Evolutionary conservation across 495 filamentous ascomycete species (phyloP).

Genomic region (Xylaria bambusicola): DNA sequence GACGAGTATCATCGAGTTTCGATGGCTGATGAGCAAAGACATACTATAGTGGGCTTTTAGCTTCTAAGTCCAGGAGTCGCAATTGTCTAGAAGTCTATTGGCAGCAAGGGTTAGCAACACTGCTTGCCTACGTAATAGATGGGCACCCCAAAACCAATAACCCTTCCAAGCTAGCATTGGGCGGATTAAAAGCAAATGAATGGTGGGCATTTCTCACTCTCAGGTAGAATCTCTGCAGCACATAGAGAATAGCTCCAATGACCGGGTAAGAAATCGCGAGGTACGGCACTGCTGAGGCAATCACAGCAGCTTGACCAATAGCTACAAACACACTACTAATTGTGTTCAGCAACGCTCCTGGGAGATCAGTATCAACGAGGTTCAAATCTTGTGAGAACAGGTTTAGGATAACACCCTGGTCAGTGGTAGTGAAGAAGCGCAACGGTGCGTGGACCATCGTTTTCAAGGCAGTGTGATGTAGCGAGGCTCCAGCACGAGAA

Average conservation of each 20-base stretch:
- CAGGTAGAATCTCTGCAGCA: slow-evolving; percentile 62
- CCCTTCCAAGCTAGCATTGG: too few relatives aligned
- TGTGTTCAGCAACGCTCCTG: slow-evolving; percentile 21
- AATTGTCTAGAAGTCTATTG: slow-evolving; percentile 58
- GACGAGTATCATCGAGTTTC: background rate
- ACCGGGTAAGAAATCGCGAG: slow-evolving; percentile 30
- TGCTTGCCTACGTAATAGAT: too few relatives aligned
- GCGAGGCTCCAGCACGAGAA: background rate
- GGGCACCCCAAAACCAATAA: too few relatives aligned
- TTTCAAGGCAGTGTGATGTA: slow-evolving; percentile 28
- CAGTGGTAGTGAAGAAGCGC: slow-evolving; percentile 42
- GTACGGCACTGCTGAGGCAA: slow-evolving; percentile 30
- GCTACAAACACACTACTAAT: slow-evolving; percentile 22
- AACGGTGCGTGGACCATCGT: slow-evolving; percentile 34
- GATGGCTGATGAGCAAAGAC: too few relatives aligned
- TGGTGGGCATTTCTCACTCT: too few relatives aligned
- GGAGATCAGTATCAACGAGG: slow-evolving; percentile 40
- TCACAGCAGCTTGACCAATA: too few relatives aligned
- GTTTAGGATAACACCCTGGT: slow-evolving; percentile 43
- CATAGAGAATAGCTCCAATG: slow-evolving; percentile 41
- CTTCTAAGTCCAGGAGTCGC: slow-evolving; percentile 42
- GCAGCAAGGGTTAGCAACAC: too few relatives aligned
- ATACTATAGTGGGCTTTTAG: slow-evolving; percentile 29
- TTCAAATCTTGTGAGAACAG: slow-evolving; percentile 50
- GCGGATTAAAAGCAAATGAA: too few relatives aligned